Conservation (phyloP, 75 land plant species). For the Azolla pinnata region DNA sequence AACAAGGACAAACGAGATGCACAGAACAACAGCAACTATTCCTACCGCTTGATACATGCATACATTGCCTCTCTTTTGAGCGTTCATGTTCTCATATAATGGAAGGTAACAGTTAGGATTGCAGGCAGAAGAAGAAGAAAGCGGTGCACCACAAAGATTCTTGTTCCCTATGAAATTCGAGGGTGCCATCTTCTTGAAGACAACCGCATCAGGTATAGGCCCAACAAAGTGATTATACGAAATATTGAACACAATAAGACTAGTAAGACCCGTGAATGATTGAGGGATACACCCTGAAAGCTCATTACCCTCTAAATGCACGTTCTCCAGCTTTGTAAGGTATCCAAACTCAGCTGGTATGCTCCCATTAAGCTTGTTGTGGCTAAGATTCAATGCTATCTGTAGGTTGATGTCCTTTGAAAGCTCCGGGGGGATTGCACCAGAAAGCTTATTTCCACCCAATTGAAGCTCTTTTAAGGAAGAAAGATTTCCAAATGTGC, state of each 20-base stretch:
- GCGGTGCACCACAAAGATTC: constrained; percentile 93
- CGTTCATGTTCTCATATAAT: constrained; percentile 7
- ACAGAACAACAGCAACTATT: constrained; percentile 46
- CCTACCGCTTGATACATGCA: constrained; percentile 39
- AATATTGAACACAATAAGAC: constrained; percentile 51
- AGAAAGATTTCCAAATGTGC: constrained; percentile 44
- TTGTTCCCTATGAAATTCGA: constrained; percentile 59
- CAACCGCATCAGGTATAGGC: constrained; percentile 38
- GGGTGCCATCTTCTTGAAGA: constrained; percentile 46
- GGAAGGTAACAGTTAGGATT: constrained; percentile 9
- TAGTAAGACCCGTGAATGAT: constrained; percentile 40
- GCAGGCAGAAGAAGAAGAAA: no score
- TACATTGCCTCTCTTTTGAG: constrained; percentile 6
- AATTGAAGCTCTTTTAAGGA: constrained; percentile 62
- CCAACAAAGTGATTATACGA: constrained; percentile 66
- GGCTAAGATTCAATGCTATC: constrained; percentile 58
- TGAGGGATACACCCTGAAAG: constrained; percentile 49
- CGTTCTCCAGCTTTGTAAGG: constrained; percentile 38
- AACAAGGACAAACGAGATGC: constrained; percentile 49
- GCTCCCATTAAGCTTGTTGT: constrained; percentile 43
- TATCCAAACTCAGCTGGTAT: constrained; percentile 60
- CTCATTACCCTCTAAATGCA: constrained; percentile 52
- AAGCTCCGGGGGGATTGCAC: constrained; percentile 50
- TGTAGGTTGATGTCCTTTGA: constrained; percentile 49
- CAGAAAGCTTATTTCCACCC: constrained; percentile 61